These are phyloP conservation scores for Tilletia walkeri DNA, from an alignment of 1,284 basidiomycete genomes.

Conservation along the genomic window DNA sequence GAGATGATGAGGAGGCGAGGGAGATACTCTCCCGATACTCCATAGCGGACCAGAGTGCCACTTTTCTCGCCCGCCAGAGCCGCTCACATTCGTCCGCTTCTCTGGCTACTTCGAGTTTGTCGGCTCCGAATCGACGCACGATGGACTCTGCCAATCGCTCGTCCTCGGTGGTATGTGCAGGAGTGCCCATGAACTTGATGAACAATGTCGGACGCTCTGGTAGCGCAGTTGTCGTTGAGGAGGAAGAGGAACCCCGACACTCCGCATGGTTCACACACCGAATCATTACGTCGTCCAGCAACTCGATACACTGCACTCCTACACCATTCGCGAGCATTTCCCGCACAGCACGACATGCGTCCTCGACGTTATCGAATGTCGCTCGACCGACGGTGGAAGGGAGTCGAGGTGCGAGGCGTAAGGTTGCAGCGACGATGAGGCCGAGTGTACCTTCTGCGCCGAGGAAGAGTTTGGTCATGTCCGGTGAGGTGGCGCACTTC, in stretches of 20 bases:
- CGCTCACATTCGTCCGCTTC: slow-evolving; percentile 69
- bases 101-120: slow-evolving; percentile 63
- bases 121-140: slow-evolving; percentile 17
- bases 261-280: slow-evolving; percentile 49
- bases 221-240: neutral
- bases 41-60: slow-evolving; percentile 68
- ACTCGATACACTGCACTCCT: slow-evolving; percentile 62
- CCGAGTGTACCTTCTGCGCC: slow-evolving; percentile 92
- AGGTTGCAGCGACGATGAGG: slow-evolving; percentile 84
- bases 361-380: slow-evolving; percentile 60
- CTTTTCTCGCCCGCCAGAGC: slow-evolving; percentile 83
- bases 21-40: slow-evolving; percentile 4
- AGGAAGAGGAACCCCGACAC: too few species aligned
- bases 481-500: slow-evolving; percentile 88
- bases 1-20: too few species aligned
- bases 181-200: slow-evolving; percentile 18
- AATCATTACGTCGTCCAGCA: slow-evolving; percentile 46
- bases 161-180: slow-evolving; percentile 6
- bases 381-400: slow-evolving; percentile 65
- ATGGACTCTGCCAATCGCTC: slow-evolving; percentile 6
- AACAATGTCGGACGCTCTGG: slow-evolving; percentile 16
- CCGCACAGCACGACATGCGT: slow-evolving; percentile 69
- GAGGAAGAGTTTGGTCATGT: slow-evolving; percentile 85
- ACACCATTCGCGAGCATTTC: slow-evolving; percentile 62
- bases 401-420: slow-evolving; percentile 75